These are phyloP conservation scores for Acanthamoeba divionensis DNA, from an alignment of 208 protist species.

Conservation along the genomic window DNA sequence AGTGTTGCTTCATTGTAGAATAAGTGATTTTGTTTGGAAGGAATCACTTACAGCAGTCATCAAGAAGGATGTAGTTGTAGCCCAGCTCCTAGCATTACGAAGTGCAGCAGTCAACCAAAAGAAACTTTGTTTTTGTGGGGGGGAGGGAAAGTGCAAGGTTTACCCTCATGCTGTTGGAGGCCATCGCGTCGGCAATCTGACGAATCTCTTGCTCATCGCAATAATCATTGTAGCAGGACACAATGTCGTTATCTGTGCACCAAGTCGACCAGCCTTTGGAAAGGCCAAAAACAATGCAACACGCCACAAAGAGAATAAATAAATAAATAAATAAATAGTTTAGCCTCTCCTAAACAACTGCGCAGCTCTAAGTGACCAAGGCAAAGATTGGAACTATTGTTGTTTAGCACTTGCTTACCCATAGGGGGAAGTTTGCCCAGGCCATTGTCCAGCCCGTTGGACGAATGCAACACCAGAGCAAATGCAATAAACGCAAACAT, in stretches of 20 bases:
- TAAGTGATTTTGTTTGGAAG: not conserved
- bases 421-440: not conserved
- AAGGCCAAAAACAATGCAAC: not conserved
- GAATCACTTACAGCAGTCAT: slow-evolving; percentile 35
- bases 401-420: too few species aligned
- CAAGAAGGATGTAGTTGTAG: slow-evolving; percentile 54
- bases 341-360: too few species aligned
- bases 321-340: not conserved
- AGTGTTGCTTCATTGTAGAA: too few species aligned
- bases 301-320: not conserved
- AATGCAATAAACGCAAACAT: not conserved
- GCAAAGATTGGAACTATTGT: too few species aligned
- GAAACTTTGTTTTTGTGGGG: too few species aligned
- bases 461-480: not conserved
- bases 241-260: slow-evolving; percentile 25
- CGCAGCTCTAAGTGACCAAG: too few species aligned
- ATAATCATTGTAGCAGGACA: slow-evolving; percentile 31
- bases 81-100: slow-evolving; percentile 22
- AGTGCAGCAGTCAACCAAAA: too few species aligned
- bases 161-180: slow-evolving; percentile 1
- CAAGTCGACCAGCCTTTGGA: slow-evolving; percentile 20
- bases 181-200: slow-evolving; percentile 31
- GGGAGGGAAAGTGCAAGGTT: not conserved
- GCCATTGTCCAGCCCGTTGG: not conserved
- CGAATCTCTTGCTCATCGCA: slow-evolving; percentile 14